Conservation (phyloP, 495 filamentous ascomycete species). For the Cryomyces minteri region DNA sequence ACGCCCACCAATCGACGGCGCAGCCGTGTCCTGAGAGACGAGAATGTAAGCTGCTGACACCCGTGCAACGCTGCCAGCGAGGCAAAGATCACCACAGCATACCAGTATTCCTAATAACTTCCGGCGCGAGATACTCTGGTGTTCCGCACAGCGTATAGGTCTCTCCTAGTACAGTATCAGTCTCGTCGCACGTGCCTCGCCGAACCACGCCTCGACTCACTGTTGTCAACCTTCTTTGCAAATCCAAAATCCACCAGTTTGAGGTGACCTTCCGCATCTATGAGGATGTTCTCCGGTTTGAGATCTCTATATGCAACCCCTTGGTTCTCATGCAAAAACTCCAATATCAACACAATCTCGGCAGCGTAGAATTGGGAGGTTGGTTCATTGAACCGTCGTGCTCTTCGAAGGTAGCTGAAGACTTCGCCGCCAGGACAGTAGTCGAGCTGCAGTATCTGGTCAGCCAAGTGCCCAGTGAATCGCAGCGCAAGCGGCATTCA, state of each 20-base stretch:
- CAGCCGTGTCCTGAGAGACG: conserved; percentile 52
- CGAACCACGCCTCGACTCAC: conserved; percentile 19
- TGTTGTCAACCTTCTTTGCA: conserved; percentile 57
- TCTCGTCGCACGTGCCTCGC: background rate
- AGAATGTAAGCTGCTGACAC: background rate
- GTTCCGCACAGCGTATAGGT: conserved; percentile 96
- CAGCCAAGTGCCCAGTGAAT: background rate
- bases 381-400: conserved; percentile 68
- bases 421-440: conserved; percentile 91
- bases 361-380: conserved; percentile 87
- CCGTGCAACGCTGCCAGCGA: background rate
- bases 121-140: conserved; percentile 89
- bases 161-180: conserved; percentile 32
- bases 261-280: conserved; percentile 84
- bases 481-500: conserved; percentile 21
- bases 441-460: conserved; percentile 36
- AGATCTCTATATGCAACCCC: conserved; percentile 88
- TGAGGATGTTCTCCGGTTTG: conserved; percentile 89
- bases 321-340: conserved; percentile 75
- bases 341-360: conserved; percentile 83
- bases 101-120: conserved; percentile 83
- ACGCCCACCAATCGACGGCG: conserved; percentile 98
- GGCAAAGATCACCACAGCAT: conserved; percentile 7
- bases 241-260: conserved; percentile 99
- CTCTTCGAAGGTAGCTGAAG: conserved; percentile 78